Base-by-base conservation (phyloP, 495 filamentous ascomycete genomes). In the Lineolata rhizophorae region DNA sequence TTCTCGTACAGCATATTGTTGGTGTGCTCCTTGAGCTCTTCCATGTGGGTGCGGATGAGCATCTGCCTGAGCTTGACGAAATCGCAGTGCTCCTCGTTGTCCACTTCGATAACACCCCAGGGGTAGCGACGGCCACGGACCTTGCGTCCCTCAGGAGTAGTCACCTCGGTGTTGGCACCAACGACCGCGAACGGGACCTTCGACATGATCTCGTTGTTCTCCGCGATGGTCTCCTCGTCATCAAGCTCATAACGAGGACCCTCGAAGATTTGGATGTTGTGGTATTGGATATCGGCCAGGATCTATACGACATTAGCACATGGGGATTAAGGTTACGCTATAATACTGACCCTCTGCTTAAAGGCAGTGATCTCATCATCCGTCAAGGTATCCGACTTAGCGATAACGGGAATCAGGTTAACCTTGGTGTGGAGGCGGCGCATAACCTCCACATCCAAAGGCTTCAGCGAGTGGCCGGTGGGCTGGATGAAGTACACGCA, bases 121-220 rank as follows among this genome's bases (percentile, higher is more conserved):
- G 90, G 90, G 61, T 97, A 97, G 45, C 72, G 69, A 55, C 87
- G 87, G 38, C 87, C 87, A 47, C 90, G 83, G 41, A 94, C 83
- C 54, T 83, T 83, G 46, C 87, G 84, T 32, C 90, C 90, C 52
- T 97, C 87, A 30, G 78, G 63, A 38, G 74, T 83, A 35, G 68
- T 72, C 41, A 97, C 78, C 56, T 95, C 90, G 39, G 70, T 67
- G 54, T 91, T 94, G 45, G 85, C 82, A 61, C 87, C 87, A 37
- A 97, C 87, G 37, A 97, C 82, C 28, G 87, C 87, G 50, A 97
- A 97, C 13, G 87, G 87, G 22, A 97, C 84, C 64, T 97, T 97
- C 43, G 90, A 93, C 83, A 97, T 83, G 54, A 97, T 97, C 62
- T 97, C 87, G 57, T 85, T 82, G 69, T 97, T 97, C 63, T 97